Base-by-base conservation (phyloP, 192 early-diverging fungal genomes). In the Helicostylum pulchrum region DNA sequence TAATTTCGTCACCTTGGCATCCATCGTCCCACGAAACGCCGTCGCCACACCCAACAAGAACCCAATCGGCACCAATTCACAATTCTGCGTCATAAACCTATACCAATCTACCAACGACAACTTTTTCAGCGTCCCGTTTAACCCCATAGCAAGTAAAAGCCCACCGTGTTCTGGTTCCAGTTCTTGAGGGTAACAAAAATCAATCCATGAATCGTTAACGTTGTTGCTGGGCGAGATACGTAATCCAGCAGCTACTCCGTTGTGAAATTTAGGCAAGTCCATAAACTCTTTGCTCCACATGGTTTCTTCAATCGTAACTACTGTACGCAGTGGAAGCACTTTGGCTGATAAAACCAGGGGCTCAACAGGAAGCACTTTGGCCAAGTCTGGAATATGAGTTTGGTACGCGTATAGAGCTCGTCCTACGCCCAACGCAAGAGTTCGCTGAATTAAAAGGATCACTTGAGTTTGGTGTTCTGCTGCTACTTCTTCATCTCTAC, bases 251-350 rank as follows among this genome's bases (percentile, higher is more conserved):
- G 91, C 85, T 0, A 93, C 93, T 2, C 94, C 95, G 56, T 89
- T 87, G 71, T 97, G 93, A 64, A 97, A 97, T 19, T 87, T 76
- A 2, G 93, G 87, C 94, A 94, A 96, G 59, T 84, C 79, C 17
- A 85, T 36, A 21, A 80, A 64, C 9, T 84, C 72, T 2, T 81
- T 72, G 0, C 68, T 20, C 64, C 39, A 80, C 19, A 4, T 66
- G 45, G 15, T 57, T 49, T 75, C 48, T 36, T 88, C 86, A 7
- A 84, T 57, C 21, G 80, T 69, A 19, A 88, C 85, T 12, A 79
- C 67, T 6, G 83, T 68, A 45, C 82, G 84, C 19, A 81, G 47
- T 0, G 92, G 92, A 7, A 87, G 72, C 12, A 96, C 72, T 30
- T 85, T 87, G 4, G 82, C 88, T 12, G 79, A 67, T 0, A 89